Base-by-base conservation (phyloP, 208 protist genomes). In the Crithidia bombi region DNA sequence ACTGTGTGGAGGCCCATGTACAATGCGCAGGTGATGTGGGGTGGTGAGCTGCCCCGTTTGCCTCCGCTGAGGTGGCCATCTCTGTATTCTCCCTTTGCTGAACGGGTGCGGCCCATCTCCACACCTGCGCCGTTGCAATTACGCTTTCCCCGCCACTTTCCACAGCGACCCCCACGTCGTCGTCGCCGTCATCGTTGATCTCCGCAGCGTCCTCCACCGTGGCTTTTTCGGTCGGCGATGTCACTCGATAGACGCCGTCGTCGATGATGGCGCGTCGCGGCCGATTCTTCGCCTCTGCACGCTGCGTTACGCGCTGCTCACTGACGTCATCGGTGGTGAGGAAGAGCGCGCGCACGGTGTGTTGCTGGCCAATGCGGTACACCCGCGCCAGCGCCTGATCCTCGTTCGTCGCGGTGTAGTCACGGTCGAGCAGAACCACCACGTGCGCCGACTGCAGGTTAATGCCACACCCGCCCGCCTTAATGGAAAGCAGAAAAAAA, bases 401-500 rank as follows among this genome's bases (percentile, higher is more conserved):
- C 81, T 99, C 98, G 64, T 96, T 94, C 44, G 97, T 94, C 3
- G 78, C 74, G 54, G 99, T 99, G 94, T 97, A 99, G 81, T 99
- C 98, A 25, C 80, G 84, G 76, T 99, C 98, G 71, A 97, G 98
- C 26, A 99, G 66, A 39, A 99, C 94, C 19, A 99, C 97, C 10
- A 95, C 78, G 75, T 99, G 97, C 14, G 98, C 98, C 4, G 91
- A 89, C 49, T 97, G 92, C 39, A 99, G 73, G 70, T 99, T 99
- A 65, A 99, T 97, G 61, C 98, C 98, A 17, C 99, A 91, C 26
- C 98, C 98, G 57, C 98, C 98, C 0, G 98, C 98, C 52, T 98
- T 92, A 5, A 98, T 98, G 36, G 87, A 97, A 3, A 99, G 68
- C 9, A 99, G 23, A 57, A 99, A 99, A 17, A 98, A 74, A 54